Percentiles rank a stretch among this genome's conserved stretches.
These are phyloP conservation scores for Knoxdaviesia proteae DNA, from an alignment of 2,329 filamentous ascomycete genomes.

Conservation along the genomic window DNA sequence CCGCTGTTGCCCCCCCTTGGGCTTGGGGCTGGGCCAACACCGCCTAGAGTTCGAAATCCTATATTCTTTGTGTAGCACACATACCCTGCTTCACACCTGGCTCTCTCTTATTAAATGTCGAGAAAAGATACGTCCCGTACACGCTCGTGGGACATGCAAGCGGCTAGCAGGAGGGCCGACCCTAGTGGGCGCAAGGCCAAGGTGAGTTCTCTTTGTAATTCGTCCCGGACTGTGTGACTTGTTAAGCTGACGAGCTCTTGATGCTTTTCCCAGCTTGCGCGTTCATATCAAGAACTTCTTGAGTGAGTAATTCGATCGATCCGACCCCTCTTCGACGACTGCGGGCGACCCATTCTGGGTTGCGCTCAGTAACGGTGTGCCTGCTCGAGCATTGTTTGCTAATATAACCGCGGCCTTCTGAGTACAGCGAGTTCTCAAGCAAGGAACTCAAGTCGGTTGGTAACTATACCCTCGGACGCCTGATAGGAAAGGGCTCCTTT, in stretches of 20 bases:
- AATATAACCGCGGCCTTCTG: slow-evolving; percentile 1
- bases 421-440: slow-evolving; percentile 76
- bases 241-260: neutral
- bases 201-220: slow-evolving; percentile 11
- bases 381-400: too few species aligned
- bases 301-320: slow-evolving; percentile 39
- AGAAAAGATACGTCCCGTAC: too few species aligned
- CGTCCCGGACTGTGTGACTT: neutral
- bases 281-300: slow-evolving; percentile 88
- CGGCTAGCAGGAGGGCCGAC: slow-evolving; percentile 34
- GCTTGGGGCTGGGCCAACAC: too few species aligned
- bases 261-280: slow-evolving; percentile 48
- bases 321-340: neutral
- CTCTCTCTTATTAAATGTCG: too few species aligned
- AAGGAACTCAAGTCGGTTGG: slow-evolving; percentile 81
- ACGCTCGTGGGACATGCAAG: slow-evolving; percentile 18
- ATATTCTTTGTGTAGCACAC: too few species aligned
- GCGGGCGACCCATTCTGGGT: too few species aligned
- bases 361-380: too few species aligned
- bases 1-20: too few species aligned
- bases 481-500: slow-evolving; percentile 96
- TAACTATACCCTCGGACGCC: slow-evolving; percentile 75
- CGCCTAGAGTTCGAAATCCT: too few species aligned
- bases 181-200: slow-evolving; percentile 40
- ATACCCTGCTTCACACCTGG: too few species aligned